These are phyloP conservation scores for Rhododendron molle DNA, from an alignment of 148 eudicot species.

Conservation along the genomic window DNA sequence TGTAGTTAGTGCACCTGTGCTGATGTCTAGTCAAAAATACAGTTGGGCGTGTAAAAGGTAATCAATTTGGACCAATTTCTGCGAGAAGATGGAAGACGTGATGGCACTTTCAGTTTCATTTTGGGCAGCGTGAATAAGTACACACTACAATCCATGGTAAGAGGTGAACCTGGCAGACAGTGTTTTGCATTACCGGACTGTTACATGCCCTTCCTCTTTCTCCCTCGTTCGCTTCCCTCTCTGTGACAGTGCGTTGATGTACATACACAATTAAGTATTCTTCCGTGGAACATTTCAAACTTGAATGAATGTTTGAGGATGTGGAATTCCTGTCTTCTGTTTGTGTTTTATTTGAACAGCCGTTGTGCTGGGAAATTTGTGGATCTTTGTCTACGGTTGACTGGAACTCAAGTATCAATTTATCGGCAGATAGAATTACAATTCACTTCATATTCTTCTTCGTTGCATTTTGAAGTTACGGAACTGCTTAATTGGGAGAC, in stretches of 20 bases:
- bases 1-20: constrained; percentile 22
- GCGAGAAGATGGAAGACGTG: constrained; percentile 23
- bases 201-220: not conserved
- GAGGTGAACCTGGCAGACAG: constrained; percentile 28
- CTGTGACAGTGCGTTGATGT: constrained; percentile 15
- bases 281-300: constrained; percentile 25
- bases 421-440: not conserved
- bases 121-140: constrained; percentile 37
- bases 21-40: not conserved
- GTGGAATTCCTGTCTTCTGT: not conserved
- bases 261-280: constrained; percentile 35
- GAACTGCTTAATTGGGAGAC: not conserved
- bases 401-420: not conserved
- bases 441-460: not conserved
- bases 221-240: not conserved
- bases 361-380: not conserved
- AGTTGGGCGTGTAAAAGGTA: constrained; percentile 27
- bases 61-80: constrained; percentile 24
- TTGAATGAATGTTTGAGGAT: not conserved
- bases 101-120: constrained; percentile 20
- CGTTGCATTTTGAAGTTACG: not conserved
- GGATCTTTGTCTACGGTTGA: not conserved
- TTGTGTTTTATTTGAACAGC: not conserved
- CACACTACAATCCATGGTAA: constrained; percentile 2
- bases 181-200: constrained; percentile 4